phyloP scores from a whole-genome alignment of 2,329 filamentous ascomycete species.

The Fusarium albosuccineum region DNA sequence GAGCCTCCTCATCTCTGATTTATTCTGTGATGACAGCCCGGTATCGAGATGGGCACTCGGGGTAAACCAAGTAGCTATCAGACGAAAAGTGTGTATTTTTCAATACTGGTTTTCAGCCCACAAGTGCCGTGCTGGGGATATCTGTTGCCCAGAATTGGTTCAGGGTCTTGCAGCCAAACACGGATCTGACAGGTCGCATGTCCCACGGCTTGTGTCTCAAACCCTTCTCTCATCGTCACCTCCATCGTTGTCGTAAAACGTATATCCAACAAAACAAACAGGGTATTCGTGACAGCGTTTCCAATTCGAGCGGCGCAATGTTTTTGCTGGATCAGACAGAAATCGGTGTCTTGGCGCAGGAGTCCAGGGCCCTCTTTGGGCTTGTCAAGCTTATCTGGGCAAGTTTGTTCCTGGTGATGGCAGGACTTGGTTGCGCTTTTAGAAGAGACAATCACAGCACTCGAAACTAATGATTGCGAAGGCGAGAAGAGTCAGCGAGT shows the following conservation, averaged over 20 bases:
- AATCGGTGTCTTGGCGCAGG: conserved; percentile 1
- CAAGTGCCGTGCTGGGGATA: background rate
- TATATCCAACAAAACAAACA: conserved; percentile 6
- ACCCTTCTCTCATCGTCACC: conserved; percentile 8
- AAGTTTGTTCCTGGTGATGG: conserved; percentile 11
- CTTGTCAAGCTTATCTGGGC: conserved; percentile 8
- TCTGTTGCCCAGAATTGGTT: background rate
- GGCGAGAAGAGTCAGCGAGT: conserved; percentile 12
- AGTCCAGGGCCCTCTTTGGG: background rate
- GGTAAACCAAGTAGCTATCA: too few relatives aligned
- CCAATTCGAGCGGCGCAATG: conserved; percentile 12
- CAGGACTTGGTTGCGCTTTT: conserved; percentile 22
- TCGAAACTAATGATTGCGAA: conserved; percentile 50
- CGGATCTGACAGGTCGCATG: conserved; percentile 12
- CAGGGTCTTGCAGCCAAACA: background rate
- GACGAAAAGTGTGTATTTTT: too few relatives aligned
- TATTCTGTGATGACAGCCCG: background rate
- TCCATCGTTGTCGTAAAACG: conserved; percentile 18
- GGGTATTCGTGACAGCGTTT: conserved; percentile 26
- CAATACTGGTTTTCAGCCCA: too few relatives aligned
- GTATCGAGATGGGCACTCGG: too few relatives aligned
- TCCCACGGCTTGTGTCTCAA: background rate
- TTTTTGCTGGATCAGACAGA: background rate
- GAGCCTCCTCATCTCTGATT: background rate
- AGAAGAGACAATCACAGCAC: conserved; percentile 58